Base-by-base conservation (phyloP, 2,329 filamentous ascomycete species). In the Ophiocordyceps robertsii region DNA sequence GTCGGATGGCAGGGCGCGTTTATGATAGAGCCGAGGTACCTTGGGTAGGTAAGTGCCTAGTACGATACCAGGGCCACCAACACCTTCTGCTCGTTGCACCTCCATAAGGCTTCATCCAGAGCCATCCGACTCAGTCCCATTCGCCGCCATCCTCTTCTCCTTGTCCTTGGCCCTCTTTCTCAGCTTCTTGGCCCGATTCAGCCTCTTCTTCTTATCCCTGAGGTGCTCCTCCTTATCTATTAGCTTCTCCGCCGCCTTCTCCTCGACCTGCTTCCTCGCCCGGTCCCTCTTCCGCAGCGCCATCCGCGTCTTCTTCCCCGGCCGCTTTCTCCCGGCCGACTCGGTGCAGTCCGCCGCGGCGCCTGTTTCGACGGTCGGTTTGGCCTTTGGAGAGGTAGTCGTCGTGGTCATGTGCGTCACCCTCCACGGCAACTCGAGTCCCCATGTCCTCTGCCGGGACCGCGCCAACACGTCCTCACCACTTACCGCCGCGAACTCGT, bases 101-200 rank as follows among this genome's bases (percentile, higher is more conserved):
- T n/a, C n/a, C n/a, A n/a, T n/a, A n/a, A n/a, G n/a, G n/a, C n/a
- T n/a, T 37, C 21, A 41, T 11, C 19, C 29, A 9, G 30, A 27
- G 17, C 24, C 43, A 9, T 39, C 47, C 37, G 43, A 47, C 30
- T 50, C 53, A 21, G 19, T 44, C 4, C 43, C 57, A 31, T 51
- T 48, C 51, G 27, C 41, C 44, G 35, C 54, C 53, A 58, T 49
- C 51, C 75, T 78, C 59, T 66, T 65, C 51, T 70, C 70, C 54
- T 67, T 75, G 47, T 69, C 73, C 59, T 80, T 80, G 37, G 69
- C 66, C 51, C 69, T 68, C 52, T 68, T 66, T 56, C 75, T 73
- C 46, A 78, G 50, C 62, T 80, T 79, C 63, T 74, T 78, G 50
- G 70, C 56, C 44, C 73, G 60, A 50, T 81, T 81, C 48, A 77